Conservation (phyloP, 2,329 filamentous ascomycete species). For the Fusarium sp. region DNA sequence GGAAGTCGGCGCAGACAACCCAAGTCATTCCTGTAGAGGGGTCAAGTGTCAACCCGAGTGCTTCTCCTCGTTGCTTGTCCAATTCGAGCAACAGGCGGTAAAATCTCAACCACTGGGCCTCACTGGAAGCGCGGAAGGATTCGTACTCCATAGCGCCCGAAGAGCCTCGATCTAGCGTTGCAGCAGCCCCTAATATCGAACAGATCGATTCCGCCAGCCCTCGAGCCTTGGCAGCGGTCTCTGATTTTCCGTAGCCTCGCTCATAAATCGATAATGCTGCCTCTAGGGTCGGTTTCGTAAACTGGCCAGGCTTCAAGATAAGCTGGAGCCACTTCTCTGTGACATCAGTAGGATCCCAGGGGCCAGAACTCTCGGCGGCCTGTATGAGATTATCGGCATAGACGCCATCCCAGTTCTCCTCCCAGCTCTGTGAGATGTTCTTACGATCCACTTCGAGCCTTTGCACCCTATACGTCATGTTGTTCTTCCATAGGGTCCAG, state of each 20-base stretch:
- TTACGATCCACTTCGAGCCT: constrained; percentile 77
- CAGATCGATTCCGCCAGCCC: constrained; percentile 81
- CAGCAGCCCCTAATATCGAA: constrained; percentile 74
- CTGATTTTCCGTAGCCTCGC: constrained; percentile 60
- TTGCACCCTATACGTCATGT: constrained; percentile 79
- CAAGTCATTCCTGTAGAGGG: constrained; percentile 76
- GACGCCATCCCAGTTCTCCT: constrained; percentile 75
- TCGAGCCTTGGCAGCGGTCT: constrained; percentile 56
- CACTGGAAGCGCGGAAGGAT: constrained; percentile 76
- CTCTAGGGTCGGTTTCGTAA: constrained; percentile 81
- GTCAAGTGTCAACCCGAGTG: constrained; percentile 81
- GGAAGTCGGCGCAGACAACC: constrained; percentile 83
- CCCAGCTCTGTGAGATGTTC: constrained; percentile 70
- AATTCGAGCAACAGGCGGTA: constrained; percentile 87
- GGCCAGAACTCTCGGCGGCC: constrained; percentile 65
- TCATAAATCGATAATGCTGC: constrained; percentile 86
- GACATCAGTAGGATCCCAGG: constrained; percentile 73
- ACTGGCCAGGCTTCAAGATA: constrained; percentile 84
- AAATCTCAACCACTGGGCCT: constrained; percentile 89
- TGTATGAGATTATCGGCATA: constrained; percentile 66
- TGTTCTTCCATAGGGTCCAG: constrained; percentile 88
- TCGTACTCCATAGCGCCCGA: constrained; percentile 78
- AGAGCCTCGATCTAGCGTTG: constrained; percentile 68
- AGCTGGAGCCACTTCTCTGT: constrained; percentile 88
- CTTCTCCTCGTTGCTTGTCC: constrained; percentile 85